Evolutionary conservation across 768 basidiomycete species (phyloP).

Genomic region (Leccinum disarticulatum): DNA sequence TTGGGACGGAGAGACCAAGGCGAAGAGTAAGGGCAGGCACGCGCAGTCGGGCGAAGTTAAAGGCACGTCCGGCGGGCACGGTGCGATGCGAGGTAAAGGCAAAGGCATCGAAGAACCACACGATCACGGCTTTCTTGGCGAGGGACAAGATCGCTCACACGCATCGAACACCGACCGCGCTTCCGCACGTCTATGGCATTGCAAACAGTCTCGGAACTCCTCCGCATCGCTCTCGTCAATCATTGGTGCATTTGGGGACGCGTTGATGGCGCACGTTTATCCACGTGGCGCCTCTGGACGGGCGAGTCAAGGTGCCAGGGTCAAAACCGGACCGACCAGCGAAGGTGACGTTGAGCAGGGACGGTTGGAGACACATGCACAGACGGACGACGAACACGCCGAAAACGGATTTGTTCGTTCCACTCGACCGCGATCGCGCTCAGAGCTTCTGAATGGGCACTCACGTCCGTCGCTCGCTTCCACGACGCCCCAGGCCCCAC

Average conservation of each 20-base stretch:
- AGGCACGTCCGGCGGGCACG: not conserved
- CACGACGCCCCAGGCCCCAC: not conserved
- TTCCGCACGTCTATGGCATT: not conserved
- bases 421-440: not conserved
- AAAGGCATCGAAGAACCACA: constrained; percentile 2
- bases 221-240: constrained; percentile 22
- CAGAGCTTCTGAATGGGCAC: not conserved
- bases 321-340: not conserved
- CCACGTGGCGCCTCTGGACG: not conserved
- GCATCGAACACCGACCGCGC: not conserved
- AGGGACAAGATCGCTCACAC: not conserved
- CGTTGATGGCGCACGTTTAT: constrained; percentile 10
- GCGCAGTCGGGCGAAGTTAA: not conserved
- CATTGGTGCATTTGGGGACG: constrained; percentile 21
- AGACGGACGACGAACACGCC: not conserved
- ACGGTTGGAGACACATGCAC: constrained; percentile 4
- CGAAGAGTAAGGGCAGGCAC: not conserved
- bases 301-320: not conserved
- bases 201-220: constrained; percentile 5
- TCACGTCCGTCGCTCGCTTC: not conserved
- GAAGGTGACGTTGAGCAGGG: constrained; percentile 10
- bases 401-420: not conserved
- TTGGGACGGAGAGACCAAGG: constrained; percentile 40
- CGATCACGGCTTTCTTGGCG: not conserved
- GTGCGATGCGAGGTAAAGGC: constrained; percentile 5